Percentiles rank a stretch among this genome's conserved stretches.
Evolutionary conservation across 306 rosid genomes (phyloP).

Genomic region (Canavalia ensiformis): DNA sequence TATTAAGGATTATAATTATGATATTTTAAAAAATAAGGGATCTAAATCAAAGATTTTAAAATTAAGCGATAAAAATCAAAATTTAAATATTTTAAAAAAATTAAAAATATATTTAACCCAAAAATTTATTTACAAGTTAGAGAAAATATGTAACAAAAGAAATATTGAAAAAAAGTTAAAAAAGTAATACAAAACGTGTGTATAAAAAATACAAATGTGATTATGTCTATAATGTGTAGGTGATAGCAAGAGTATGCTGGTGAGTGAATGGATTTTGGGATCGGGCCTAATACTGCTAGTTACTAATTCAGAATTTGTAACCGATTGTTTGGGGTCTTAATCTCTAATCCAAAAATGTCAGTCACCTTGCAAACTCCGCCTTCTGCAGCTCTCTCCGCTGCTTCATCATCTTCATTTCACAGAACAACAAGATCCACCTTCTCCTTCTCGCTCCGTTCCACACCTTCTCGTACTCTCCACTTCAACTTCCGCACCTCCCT

Average conservation of each 20-base stretch:
- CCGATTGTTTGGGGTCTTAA: neutral
- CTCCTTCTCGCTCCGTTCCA: constrained; percentile 56
- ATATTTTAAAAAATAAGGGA: no score
- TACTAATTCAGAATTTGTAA: neutral
- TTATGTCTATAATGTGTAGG: neutral
- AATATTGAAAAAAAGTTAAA: no score
- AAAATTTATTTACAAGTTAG: no score
- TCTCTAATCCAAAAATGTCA: constrained; percentile 54
- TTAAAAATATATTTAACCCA: no score
- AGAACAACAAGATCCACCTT: constrained; percentile 43
- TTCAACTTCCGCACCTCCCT: constrained; percentile 52
- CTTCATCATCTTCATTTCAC: constrained; percentile 50
- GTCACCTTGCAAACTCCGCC: constrained; percentile 80
- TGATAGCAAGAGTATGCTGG: neutral
- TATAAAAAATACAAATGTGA: no score
- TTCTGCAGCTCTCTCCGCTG: constrained; percentile 55
- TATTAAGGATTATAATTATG: no score
- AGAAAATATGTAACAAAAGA: no score
- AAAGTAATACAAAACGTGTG: no score
- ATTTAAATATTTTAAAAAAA: no score
- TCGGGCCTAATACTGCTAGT: neutral
- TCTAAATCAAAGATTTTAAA: no score
- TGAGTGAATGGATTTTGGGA: neutral
- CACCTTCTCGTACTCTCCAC: constrained; percentile 43
- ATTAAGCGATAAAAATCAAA: no score